Base-by-base conservation (phyloP, 2,329 filamentous ascomycete genomes). In the Penicillium expansum region DNA sequence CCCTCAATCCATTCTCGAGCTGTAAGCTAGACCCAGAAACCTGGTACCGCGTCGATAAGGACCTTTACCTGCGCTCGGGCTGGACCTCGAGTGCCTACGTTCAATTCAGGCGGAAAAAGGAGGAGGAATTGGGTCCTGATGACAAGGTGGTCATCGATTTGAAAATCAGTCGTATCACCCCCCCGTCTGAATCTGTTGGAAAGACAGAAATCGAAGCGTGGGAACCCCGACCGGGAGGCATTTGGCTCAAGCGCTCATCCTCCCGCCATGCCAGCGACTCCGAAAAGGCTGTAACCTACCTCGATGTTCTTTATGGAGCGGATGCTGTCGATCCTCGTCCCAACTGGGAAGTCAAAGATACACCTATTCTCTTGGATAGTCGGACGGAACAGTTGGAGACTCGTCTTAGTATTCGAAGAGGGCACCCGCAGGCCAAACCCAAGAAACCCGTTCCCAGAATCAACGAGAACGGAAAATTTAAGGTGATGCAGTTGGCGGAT, bases 401-500 rank as follows among this genome's bases (percentile, higher is more conserved):
- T 22, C 87, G 92, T 58, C 74, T 99, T 55, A 95, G 86, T 27
- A 81, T 97, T 48, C 85, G 91, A 49, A 84, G 90, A 65, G 93
- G 94, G 2, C 79, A 81, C 50, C 84, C 84, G 5, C 52, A 24
- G 22, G 77, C 80, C 22, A 84, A 87, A 62, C 74, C 82, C 35
- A 83, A 86, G 67, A 92, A 88, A 71, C 89, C 90, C 0, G 79
- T 85, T 38, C 90, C 88, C 11, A 85, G 90, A 57, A 91, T 99
- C 61, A 84, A 85, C 42, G 91, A 95, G 60, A 91, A 94, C 71
- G 94, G 93, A 30, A 91, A 89, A 66, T 97, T 97, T 80, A 97
- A 97, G 79, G 96, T 99, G 62, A 86, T 99, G 83, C 94, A 99
- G 76, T 81, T 96, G 54, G 89, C 92, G n/a, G 94, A 99, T 77